A percentile compares a stretch with the other conserved stretches of the same genome.
phyloP scores from a whole-genome alignment of 1,139 yeast species.

The Yamadazyma songkhlaensis region DNA sequence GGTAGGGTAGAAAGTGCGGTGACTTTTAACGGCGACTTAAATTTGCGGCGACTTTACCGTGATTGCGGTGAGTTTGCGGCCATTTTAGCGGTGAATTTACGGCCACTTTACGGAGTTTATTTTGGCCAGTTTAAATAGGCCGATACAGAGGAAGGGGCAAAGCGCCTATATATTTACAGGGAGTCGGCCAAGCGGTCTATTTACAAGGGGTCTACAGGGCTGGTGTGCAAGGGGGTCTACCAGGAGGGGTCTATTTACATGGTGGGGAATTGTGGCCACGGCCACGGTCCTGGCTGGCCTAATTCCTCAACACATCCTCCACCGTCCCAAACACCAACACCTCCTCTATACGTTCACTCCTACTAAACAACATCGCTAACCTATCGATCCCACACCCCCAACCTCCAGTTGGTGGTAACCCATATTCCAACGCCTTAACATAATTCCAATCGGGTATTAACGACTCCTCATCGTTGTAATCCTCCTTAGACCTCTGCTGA shows the following conservation, averaged over 20 bases:
- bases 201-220: background rate
- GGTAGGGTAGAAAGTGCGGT: too few relatives aligned
- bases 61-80: too few relatives aligned
- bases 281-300: too few relatives aligned
- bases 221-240: too few relatives aligned
- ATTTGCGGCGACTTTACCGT: too few relatives aligned
- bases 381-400: slow-evolving; percentile 97
- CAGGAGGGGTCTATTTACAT: too few relatives aligned
- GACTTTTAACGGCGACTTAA: too few relatives aligned
- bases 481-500: slow-evolving; percentile 51
- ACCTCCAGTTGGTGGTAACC: slow-evolving; percentile 97
- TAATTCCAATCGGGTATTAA: slow-evolving; percentile 72
- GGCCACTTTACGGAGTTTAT: too few relatives aligned
- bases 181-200: too few relatives aligned
- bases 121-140: too few relatives aligned
- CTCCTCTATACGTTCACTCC: slow-evolving; percentile 65
- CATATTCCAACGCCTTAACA: slow-evolving; percentile 79
- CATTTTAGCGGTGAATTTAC: too few relatives aligned
- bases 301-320: slow-evolving; percentile 50
- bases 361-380: slow-evolving; percentile 73
- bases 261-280: too few relatives aligned
- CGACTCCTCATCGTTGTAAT: slow-evolving; percentile 57
- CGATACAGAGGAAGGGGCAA: background rate
- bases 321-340: slow-evolving; percentile 83
- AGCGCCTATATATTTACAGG: background rate